phyloP scores from a whole-genome alignment of 768 basidiomycete species.

The Mycena polygramma region DNA sequence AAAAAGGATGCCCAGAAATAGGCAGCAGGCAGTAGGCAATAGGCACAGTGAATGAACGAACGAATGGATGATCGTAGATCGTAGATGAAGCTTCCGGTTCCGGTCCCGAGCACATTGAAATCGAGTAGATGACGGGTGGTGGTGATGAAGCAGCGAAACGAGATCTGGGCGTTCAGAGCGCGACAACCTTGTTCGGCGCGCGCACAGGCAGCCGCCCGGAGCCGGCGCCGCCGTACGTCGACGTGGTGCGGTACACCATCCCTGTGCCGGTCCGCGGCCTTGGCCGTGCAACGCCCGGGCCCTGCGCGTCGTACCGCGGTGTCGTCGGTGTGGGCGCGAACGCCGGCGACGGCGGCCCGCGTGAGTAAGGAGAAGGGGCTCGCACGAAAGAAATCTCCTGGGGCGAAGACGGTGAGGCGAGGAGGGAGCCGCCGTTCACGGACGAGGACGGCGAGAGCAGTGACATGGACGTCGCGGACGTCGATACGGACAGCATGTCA shows the following conservation, averaged over 20 bases:
- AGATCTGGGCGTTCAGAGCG: slow-evolving; percentile 17
- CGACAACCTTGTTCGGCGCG: slow-evolving; percentile 23
- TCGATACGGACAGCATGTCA: slow-evolving; percentile 23
- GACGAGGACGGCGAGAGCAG: slow-evolving; percentile 29
- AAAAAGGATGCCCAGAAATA: background rate
- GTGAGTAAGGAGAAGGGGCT: background rate
- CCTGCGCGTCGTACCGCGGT: slow-evolving; percentile 29
- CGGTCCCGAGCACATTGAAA: background rate
- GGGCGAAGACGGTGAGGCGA: slow-evolving; percentile 4
- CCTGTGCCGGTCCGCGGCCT: slow-evolving; percentile 63
- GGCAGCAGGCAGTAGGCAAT: background rate
- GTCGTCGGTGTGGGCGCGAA: slow-evolving; percentile 32
- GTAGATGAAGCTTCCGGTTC: background rate
- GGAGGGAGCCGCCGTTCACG: background rate
- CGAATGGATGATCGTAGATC: slow-evolving; percentile 2
- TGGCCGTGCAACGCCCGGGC: slow-evolving; percentile 40
- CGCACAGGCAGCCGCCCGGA: slow-evolving; percentile 9
- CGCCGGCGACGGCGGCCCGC: slow-evolving; percentile 13
- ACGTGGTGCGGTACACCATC: slow-evolving; percentile 57
- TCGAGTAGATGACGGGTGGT: background rate
- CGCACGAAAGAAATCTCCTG: background rate
- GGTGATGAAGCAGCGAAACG: slow-evolving; percentile 1
- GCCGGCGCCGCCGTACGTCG: slow-evolving; percentile 20
- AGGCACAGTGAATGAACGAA: background rate
- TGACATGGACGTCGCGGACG: slow-evolving; percentile 30